These are phyloP conservation scores for Crithidia acanthocephali DNA, from an alignment of 208 protist genomes.

Conservation along the genomic window DNA sequence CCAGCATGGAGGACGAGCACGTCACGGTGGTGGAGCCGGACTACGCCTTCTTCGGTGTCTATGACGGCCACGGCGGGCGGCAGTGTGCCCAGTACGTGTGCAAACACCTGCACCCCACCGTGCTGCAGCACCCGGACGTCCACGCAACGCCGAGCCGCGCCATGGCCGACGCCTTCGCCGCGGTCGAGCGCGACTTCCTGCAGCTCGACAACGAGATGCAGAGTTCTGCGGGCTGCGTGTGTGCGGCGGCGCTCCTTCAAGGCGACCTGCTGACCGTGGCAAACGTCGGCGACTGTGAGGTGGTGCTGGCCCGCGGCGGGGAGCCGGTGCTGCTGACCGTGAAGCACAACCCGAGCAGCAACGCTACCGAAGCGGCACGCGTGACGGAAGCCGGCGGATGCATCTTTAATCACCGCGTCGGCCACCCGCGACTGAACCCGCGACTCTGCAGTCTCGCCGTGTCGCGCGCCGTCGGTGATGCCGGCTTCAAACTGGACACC, in stretches of 20 bases:
- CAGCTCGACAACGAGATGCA: conserved; percentile 41
- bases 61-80: conserved; percentile 82
- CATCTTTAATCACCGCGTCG: conserved; percentile 89
- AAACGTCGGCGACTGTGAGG: conserved; percentile 88
- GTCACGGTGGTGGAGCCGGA: conserved; percentile 46
- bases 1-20: conserved; percentile 88
- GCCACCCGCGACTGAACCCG: conserved; percentile 84
- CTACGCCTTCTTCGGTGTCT: conserved; percentile 78
- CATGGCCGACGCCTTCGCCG: conserved; percentile 64
- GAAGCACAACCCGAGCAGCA: conserved; percentile 76
- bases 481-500: conserved; percentile 83
- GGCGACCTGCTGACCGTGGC: conserved; percentile 65
- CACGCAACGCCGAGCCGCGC: conserved; percentile 45
- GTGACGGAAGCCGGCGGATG: conserved; percentile 83
- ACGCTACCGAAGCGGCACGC: conserved; percentile 73
- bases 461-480: conserved; percentile 94
- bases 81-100: conserved; percentile 77
- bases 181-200: conserved; percentile 73
- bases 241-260: conserved; percentile 67
- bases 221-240: conserved; percentile 69
- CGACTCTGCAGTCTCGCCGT: conserved; percentile 86
- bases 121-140: conserved; percentile 49
- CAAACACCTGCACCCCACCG: conserved; percentile 62
- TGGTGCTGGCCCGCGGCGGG: conserved; percentile 74
- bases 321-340: conserved; percentile 68